phyloP scores from a whole-genome alignment of 768 basidiomycete genomes.

The Podaxis sp. region DNA sequence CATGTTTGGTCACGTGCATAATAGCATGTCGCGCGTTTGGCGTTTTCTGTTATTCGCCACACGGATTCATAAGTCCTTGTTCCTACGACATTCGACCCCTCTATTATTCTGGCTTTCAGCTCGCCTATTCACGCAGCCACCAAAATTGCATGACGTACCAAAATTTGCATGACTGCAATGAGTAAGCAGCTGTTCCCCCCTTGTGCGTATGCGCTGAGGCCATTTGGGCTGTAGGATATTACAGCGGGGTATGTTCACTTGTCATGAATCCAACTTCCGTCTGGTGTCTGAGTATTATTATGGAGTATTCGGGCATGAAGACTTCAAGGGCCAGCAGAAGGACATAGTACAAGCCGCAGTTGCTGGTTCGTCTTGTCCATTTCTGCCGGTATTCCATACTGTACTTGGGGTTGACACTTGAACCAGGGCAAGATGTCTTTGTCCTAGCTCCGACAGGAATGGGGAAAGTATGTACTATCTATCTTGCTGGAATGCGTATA shows the following conservation, averaged over 20 bases:
- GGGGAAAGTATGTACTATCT: constrained; percentile 59
- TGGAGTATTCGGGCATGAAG: constrained; percentile 64
- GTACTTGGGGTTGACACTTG: background rate
- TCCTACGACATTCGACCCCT: background rate
- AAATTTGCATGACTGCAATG: background rate
- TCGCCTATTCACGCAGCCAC: background rate
- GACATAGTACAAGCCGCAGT: constrained; percentile 72
- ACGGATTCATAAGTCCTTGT: background rate
- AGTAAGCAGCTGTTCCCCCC: background rate
- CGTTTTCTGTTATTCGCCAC: background rate
- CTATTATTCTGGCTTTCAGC: background rate
- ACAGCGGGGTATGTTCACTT: background rate
- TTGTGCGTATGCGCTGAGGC: background rate
- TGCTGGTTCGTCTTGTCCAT: constrained; percentile 34
- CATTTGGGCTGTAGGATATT: background rate
- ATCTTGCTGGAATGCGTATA: background rate
- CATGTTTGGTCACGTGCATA: background rate
- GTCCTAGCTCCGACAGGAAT: constrained; percentile 85
- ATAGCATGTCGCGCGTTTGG: background rate
- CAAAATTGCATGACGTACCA: background rate
- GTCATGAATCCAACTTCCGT: background rate
- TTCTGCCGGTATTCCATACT: background rate
- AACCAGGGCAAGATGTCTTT: constrained; percentile 63
- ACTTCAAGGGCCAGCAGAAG: constrained; percentile 74
- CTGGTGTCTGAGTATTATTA: background rate